phyloP scores from a whole-genome alignment of 176 grass and related monocot genomes.

The Ananas comosus region DNA sequence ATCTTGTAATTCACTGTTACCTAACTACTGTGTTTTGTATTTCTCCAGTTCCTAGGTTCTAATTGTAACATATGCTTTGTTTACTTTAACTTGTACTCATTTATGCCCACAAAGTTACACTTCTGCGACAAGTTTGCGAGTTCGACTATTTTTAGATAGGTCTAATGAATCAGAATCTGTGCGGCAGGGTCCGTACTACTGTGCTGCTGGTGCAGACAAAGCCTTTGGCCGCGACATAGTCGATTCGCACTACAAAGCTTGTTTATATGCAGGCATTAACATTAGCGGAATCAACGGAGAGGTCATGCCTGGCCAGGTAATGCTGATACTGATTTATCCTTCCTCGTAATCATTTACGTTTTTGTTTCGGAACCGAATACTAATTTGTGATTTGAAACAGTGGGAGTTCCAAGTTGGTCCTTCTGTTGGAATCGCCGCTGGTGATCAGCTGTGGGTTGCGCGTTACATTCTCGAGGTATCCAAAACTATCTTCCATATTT shows the following conservation, averaged over 20 bases:
- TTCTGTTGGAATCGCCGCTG: constrained; percentile 61
- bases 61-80: too few relatives aligned
- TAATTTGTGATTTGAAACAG: constrained; percentile 25
- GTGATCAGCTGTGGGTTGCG: constrained; percentile 77
- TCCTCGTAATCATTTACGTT: neutral
- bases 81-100: too few relatives aligned
- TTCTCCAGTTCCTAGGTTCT: too few relatives aligned
- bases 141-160: neutral
- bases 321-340: neutral
- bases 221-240: constrained; percentile 91
- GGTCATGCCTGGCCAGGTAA: constrained; percentile 98
- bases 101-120: too few relatives aligned
- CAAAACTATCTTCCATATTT: neutral
- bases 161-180: neutral
- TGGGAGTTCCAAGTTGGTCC: constrained; percentile 99
- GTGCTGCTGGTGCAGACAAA: constrained; percentile 68
- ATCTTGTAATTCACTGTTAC: too few relatives aligned
- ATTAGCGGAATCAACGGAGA: constrained; percentile 98
- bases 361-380: neutral
- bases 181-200: constrained; percentile 89
- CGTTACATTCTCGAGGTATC: constrained; percentile 95
- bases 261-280: constrained; percentile 76
- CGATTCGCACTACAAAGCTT: constrained; percentile 92
- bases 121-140: neutral
- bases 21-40: too few relatives aligned